Evolutionary conservation across 2,329 filamentous ascomycete species (phyloP).

Genomic region (Fusarium veterinarium): DNA sequence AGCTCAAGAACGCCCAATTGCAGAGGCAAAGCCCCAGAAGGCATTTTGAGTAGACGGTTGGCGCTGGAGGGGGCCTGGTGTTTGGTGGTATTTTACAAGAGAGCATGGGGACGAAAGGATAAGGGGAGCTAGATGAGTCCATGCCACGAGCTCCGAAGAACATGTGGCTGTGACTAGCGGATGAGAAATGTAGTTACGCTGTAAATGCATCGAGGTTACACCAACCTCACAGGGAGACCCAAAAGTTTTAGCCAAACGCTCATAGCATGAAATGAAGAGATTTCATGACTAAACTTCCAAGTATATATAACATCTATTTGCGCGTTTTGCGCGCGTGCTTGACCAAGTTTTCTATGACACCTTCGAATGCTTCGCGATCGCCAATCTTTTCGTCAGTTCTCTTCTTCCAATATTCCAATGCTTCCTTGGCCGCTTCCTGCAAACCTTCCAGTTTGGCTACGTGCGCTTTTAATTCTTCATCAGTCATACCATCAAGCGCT

Average conservation of each 20-base stretch:
- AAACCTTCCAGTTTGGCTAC: slow-evolving; percentile 75
- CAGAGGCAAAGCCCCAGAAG: slow-evolving; percentile 32
- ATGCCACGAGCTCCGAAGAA: slow-evolving; percentile 11
- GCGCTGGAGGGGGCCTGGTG: slow-evolving; percentile 44
- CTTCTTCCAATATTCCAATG: slow-evolving; percentile 90
- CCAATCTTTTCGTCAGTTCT: slow-evolving; percentile 86
- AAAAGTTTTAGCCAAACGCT: slow-evolving; percentile 35
- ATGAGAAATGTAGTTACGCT: slow-evolving; percentile 40
- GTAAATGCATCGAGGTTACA: slow-evolving; percentile 44
- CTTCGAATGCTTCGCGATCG: slow-evolving; percentile 93
- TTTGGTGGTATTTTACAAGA: slow-evolving; percentile 39
- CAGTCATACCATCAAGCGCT: slow-evolving; percentile 81
- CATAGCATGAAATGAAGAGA: slow-evolving; percentile 38
- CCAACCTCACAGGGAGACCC: slow-evolving; percentile 34
- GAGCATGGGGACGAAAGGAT: slow-evolving; percentile 26
- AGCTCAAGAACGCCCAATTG: slow-evolving; percentile 36
- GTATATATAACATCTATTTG: slow-evolving; percentile 64
- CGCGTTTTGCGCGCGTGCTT: slow-evolving; percentile 88
- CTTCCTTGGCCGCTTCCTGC: slow-evolving; percentile 77
- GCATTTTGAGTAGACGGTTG: slow-evolving; percentile 46
- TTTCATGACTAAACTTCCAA: slow-evolving; percentile 26
- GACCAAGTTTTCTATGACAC: slow-evolving; percentile 95
- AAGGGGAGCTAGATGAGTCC: slow-evolving; percentile 18
- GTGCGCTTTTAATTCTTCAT: slow-evolving; percentile 79
- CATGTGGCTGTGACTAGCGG: slow-evolving; percentile 27